These are phyloP conservation scores for Sporothrix euskadiensis DNA, from an alignment of 2,329 filamentous ascomycete species.

Conservation along the genomic window DNA sequence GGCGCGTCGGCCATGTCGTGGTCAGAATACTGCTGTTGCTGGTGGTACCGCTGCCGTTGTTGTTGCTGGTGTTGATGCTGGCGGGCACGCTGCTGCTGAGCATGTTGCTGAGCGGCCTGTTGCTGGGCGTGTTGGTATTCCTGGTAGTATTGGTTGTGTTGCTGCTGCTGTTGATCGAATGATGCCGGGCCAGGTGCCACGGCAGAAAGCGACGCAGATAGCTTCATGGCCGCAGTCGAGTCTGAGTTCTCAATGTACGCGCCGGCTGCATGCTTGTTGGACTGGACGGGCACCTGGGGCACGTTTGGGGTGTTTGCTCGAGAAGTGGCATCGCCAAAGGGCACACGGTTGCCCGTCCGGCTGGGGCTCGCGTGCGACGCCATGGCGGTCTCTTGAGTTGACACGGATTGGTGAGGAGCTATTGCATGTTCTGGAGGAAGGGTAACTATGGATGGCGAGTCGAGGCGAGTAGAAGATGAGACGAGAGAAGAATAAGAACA, in stretches of 20 bases:
- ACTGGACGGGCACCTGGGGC: conserved; percentile 25
- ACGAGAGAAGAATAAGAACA: neutral
- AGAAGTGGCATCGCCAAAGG: conserved; percentile 38
- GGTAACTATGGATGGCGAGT: neutral
- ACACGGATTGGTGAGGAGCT: neutral
- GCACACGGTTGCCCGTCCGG: conserved; percentile 35
- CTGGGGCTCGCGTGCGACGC: conserved; percentile 32
- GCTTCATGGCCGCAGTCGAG: neutral
- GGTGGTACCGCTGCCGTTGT: conserved; percentile 18
- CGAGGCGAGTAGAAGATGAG: neutral
- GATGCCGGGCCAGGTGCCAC: neutral
- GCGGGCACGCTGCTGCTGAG: conserved; percentile 16
- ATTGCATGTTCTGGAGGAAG: conserved; percentile 25
- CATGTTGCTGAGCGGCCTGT: neutral
- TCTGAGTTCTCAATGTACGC: conserved; percentile 25
- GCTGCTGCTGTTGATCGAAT: neutral
- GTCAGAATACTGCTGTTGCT: conserved; percentile 7
- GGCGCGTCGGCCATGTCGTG: conserved; percentile 17
- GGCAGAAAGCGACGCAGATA: conserved; percentile 15
- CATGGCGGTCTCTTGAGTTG: conserved; percentile 32
- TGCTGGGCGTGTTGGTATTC: conserved; percentile 23
- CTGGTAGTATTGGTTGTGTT: conserved; percentile 22
- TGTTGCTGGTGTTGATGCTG: conserved; percentile 13
- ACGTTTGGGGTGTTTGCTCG: conserved; percentile 36
- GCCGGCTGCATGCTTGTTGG: conserved; percentile 24